Conservation (phyloP, 2,329 filamentous ascomycete species). For the Colletotrichum scovillei region DNA sequence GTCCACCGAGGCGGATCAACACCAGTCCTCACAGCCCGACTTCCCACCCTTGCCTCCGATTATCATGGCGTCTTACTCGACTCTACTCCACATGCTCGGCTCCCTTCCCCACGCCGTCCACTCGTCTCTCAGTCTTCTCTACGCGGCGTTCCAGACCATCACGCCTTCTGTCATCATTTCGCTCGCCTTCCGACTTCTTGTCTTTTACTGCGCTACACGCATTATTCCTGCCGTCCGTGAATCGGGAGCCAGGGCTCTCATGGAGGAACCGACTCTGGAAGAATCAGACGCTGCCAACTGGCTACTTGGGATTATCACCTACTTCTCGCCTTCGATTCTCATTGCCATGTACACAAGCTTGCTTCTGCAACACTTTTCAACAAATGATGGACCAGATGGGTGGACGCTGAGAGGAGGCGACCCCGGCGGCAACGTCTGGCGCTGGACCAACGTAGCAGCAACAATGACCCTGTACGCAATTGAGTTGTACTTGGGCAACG, state of each 20-base stretch:
- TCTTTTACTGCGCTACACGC: conserved; percentile 93
- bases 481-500: conserved; percentile 87
- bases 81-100: conserved; percentile 84
- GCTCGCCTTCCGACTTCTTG: conserved; percentile 90
- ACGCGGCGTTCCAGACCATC: conserved; percentile 93
- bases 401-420: conserved; percentile 90
- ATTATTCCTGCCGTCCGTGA: conserved; percentile 96
- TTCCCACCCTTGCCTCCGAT: conserved; percentile 97
- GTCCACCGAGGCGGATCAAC: conserved; percentile 64
- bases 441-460: conserved; percentile 91
- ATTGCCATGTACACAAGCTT: conserved; percentile 97
- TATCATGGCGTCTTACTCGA: conserved; percentile 98
- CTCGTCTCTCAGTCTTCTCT: conserved; percentile 85
- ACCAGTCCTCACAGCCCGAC: conserved; percentile 75
- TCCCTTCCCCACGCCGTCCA: conserved; percentile 86
- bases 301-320: conserved; percentile 85
- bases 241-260: conserved; percentile 83
- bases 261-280: conserved; percentile 86
- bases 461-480: conserved; percentile 93
- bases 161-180: conserved; percentile 97
- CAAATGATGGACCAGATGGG: conserved; percentile 75
- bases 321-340: conserved; percentile 94
- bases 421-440: conserved; percentile 86
- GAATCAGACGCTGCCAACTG: conserved; percentile 86
- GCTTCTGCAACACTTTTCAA: conserved; percentile 93